Base-by-base conservation (phyloP, 2,329 filamentous ascomycete genomes). In the Periconia digitata region DNA sequence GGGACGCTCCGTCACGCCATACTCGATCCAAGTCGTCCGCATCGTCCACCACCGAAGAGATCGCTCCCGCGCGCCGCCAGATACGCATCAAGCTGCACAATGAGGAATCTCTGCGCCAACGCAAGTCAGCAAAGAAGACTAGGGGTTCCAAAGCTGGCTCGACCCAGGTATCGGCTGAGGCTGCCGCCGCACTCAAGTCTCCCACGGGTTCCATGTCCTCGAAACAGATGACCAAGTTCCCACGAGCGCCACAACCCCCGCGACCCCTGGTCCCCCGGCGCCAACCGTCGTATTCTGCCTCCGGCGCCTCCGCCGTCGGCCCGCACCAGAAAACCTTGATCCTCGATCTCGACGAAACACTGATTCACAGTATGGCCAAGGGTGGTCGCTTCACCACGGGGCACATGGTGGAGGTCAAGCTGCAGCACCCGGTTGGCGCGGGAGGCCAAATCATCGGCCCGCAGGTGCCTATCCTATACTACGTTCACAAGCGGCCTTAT, bases 291-390 rank as follows among this genome's bases (percentile, higher is more conserved):
- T 96, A 96, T 68, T 82, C 90, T 36, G 58, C 60, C 6, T 60
- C 64, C 43, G 68, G 62, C 16, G 49, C 59, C 35, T 68, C 66
- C 18, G 62, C 65, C 35, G 59, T 71, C 44, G 69, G 69, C 2
- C 70, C 70, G 46, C 68, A 72, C 51, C 87, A 94, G 65, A 99
- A 99, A 78, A 99, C 94, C 0, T 75, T 99, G 50, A 92, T 99
- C 55, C 80, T 99, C 44, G 94, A 99, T 70, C 83, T 99, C 16
- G 94, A 99, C 72, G 94, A 99, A 74, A 99, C 94, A 0, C 76
- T 99, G 58, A 99, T 99, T 59, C 94, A 99, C 78, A 96, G 91
- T 72, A 91, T 97, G 81, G 92, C 92, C 51, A 96, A 96, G 70
- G 94, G 94, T 23, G 92, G 92, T 44, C 84, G 92, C 50, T 96